Base-by-base conservation (phyloP, 768 basidiomycete genomes). In the Auriculariales sp. region DNA sequence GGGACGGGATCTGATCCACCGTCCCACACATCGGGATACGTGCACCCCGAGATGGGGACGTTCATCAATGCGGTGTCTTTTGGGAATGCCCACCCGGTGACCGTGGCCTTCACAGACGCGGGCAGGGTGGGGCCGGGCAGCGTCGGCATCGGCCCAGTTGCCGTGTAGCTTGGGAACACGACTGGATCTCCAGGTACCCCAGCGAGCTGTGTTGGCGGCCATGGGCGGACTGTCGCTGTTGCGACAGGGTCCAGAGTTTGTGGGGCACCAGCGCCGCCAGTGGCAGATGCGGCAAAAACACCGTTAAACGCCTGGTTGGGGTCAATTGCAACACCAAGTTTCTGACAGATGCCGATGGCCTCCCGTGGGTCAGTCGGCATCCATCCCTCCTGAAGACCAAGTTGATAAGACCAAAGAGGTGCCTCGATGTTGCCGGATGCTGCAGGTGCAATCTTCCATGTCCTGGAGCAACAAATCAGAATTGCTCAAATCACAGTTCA, bases 11-110 rank as follows among this genome's bases (percentile, higher is more conserved):
- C 73, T 44, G 56, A 63, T 4, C 75, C 71, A 17, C 77, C 78
- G 36, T 83, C 67, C 89, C 89, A 92, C 12, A 87, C 79, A 61
- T 90, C 71, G 27, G 85, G 81, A 60, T 95, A 97, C 14, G 71
- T 70, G 66, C 94, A 99, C 1, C 79, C 77, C 9, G 79, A 63
- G 32, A 88, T 78, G 3, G 71, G 66, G 12, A 78, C 79, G 61
- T 72, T 75, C 54, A 78, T 70, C 12, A 73, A 72, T 15, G 68
- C 68, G 7, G 67, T 79, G 64, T 98, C 94, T 3, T 70, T 63
- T 3, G 82, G 52, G 61, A 93, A 84, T 49, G 71, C 67, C 95
- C 95, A 98, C 31, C 94, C 94, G 53, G 64, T 72, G 7, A 44
- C 12, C 19, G 15, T 44, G 6, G 36, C 36, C 9, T 14, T 39